Evolutionary conservation across 345 rosid species (phyloP).

Genomic region (Eucalyptus tenuipes): DNA sequence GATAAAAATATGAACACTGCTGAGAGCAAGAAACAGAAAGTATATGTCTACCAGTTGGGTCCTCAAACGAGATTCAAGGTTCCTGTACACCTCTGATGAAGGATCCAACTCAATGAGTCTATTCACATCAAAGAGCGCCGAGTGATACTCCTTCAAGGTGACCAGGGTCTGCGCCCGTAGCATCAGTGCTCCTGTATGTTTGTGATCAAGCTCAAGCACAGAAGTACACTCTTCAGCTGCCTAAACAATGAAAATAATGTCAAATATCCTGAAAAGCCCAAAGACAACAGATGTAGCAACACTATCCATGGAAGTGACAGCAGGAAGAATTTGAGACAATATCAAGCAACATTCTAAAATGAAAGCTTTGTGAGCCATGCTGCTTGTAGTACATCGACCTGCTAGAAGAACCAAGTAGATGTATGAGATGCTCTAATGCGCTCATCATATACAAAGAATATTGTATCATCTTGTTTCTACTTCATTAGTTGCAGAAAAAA

Average conservation of each 20-base stretch:
- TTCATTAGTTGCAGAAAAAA: background rate
- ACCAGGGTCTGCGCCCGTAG: slow-evolving; percentile 87
- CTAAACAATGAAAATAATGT: slow-evolving; percentile 14
- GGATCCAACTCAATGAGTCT: slow-evolving; percentile 80
- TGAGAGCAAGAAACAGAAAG: background rate
- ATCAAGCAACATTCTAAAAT: background rate
- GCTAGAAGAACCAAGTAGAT: background rate
- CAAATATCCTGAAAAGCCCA: background rate
- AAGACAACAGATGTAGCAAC: background rate
- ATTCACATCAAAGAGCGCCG: slow-evolving; percentile 85
- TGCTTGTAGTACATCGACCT: background rate
- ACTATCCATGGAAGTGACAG: background rate
- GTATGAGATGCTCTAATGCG: background rate
- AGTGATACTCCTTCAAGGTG: slow-evolving; percentile 71
- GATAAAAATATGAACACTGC: background rate
- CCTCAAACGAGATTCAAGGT: slow-evolving; percentile 75
- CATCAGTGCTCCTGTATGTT: slow-evolving; percentile 90
- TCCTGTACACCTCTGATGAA: slow-evolving; percentile 67
- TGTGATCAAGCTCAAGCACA: slow-evolving; percentile 82
- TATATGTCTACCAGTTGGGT: slow-evolving; percentile 62
- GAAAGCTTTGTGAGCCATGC: background rate
- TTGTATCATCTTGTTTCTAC: background rate
- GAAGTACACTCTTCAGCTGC: slow-evolving; percentile 92
- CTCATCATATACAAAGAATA: background rate
- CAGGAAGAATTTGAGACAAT: background rate